These are phyloP conservation scores for Amyloporia xantha DNA, from an alignment of 768 basidiomycete species.

Conservation along the genomic window DNA sequence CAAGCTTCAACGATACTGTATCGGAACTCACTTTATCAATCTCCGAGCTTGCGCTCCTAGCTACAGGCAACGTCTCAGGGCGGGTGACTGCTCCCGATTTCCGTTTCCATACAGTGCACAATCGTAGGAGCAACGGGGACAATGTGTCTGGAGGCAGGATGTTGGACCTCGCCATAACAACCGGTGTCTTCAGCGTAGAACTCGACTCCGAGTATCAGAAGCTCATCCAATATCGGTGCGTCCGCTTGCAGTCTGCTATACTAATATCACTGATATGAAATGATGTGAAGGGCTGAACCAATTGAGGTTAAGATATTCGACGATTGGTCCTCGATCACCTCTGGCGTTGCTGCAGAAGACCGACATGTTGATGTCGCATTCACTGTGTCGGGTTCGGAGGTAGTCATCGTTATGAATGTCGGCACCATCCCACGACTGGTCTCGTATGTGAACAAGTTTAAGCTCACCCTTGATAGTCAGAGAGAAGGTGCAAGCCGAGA, in stretches of 20 bases:
- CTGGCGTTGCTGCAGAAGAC: slow-evolving; percentile 34
- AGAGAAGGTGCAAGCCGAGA: slow-evolving; percentile 71
- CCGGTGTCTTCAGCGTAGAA: slow-evolving; percentile 56
- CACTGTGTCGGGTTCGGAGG: slow-evolving; percentile 60
- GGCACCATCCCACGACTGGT: slow-evolving; percentile 74
- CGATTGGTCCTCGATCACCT: slow-evolving; percentile 63
- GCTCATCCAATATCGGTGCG: slow-evolving; percentile 69
- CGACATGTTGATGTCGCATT: slow-evolving; percentile 69
- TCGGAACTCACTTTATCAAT: slow-evolving; percentile 67
- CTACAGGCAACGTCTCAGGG: slow-evolving; percentile 69
- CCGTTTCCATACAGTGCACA: slow-evolving; percentile 67
- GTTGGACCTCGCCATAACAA: slow-evolving; percentile 70
- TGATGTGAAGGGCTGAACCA: slow-evolving; percentile 60
- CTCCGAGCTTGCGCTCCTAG: slow-evolving; percentile 43
- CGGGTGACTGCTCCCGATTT: slow-evolving; percentile 59
- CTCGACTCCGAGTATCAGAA: slow-evolving; percentile 75
- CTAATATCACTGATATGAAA: background rate
- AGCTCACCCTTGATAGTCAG: slow-evolving; percentile 64
- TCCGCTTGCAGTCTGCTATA: slow-evolving; percentile 6
- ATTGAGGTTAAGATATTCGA: slow-evolving; percentile 68
- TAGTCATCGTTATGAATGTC: slow-evolving; percentile 62
- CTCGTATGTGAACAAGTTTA: slow-evolving; percentile 68
- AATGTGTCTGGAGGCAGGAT: slow-evolving; percentile 37
- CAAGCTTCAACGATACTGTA: slow-evolving; percentile 51
- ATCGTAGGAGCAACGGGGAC: slow-evolving; percentile 35